Conservation (phyloP, 768 basidiomycete genomes). For the Roridomyces roridus region DNA sequence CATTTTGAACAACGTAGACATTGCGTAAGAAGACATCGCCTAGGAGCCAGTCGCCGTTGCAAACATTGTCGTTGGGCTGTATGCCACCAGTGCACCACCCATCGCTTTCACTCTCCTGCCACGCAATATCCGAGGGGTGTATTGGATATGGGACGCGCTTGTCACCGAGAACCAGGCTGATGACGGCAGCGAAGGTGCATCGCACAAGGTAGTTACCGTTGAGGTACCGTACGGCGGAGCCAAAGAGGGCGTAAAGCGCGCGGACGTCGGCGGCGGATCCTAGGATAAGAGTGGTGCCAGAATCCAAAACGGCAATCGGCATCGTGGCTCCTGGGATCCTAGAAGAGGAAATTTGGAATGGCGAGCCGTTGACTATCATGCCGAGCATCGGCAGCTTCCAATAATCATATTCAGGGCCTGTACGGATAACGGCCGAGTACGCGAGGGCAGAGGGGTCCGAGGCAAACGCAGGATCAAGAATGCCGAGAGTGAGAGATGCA, state of each 20-base stretch:
- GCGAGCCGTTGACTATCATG: slow-evolving; percentile 49
- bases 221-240: slow-evolving; percentile 43
- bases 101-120: slow-evolving; percentile 47
- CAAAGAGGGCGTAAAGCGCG: slow-evolving; percentile 56
- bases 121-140: slow-evolving; percentile 59
- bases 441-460: slow-evolving; percentile 39
- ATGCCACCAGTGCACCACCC: slow-evolving; percentile 65
- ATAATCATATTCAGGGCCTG: slow-evolving; percentile 50
- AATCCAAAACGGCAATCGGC: slow-evolving; percentile 67
- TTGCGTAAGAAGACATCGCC: slow-evolving; percentile 67
- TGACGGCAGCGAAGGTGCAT: slow-evolving; percentile 53
- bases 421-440: slow-evolving; percentile 46
- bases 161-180: slow-evolving; percentile 53
- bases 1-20: slow-evolving; percentile 58
- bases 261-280: slow-evolving; percentile 59
- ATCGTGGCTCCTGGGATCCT: slow-evolving; percentile 45
- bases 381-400: slow-evolving; percentile 61
- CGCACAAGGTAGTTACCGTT: slow-evolving; percentile 53
- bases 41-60: slow-evolving; percentile 65
- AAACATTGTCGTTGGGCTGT: slow-evolving; percentile 53
- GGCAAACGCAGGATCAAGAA: slow-evolving; percentile 45
- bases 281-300: slow-evolving; percentile 63
- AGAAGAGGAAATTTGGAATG: slow-evolving; percentile 50
- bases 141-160: slow-evolving; percentile 46
- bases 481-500: slow-evolving; percentile 60